These are phyloP conservation scores for Suhomyces vadensis DNA, from an alignment of 805 yeast genomes.

Conservation along the genomic window DNA sequence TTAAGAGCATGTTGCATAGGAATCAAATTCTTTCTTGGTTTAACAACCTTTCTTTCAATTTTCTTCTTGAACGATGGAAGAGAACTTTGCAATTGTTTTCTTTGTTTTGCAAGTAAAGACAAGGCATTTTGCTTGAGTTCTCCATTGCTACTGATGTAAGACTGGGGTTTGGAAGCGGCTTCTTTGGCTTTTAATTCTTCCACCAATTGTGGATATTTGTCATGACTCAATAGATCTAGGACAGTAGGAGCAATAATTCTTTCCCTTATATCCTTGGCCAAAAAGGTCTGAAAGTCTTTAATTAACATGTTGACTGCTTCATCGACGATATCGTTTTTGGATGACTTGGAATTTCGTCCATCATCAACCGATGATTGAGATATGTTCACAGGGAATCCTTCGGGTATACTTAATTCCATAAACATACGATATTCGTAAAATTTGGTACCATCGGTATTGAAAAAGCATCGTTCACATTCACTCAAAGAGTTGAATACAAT, in stretches of 20 bases:
- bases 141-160: conserved; percentile 11
- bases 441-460: conserved; percentile 57
- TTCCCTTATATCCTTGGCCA: conserved; percentile 72
- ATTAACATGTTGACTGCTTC: conserved; percentile 61
- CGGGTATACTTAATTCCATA: conserved; percentile 61
- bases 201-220: conserved; percentile 53
- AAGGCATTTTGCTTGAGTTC: conserved; percentile 28
- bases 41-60: conserved; percentile 19
- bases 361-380: conserved; percentile 15
- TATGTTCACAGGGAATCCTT: conserved; percentile 25
- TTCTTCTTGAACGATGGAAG: conserved; percentile 40
- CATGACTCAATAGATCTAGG: conserved; percentile 58
- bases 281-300: conserved; percentile 61
- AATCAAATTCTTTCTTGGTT: conserved; percentile 29
- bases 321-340: conserved; percentile 41
- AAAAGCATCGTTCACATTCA: conserved; percentile 62
- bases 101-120: conserved; percentile 25
- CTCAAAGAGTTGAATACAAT: conserved; percentile 61
- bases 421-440: conserved; percentile 49
- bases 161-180: conserved; percentile 16
- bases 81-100: conserved; percentile 11
- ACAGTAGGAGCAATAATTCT: conserved; percentile 70
- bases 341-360: conserved; percentile 13
- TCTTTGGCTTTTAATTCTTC: conserved; percentile 36
- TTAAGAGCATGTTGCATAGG: conserved; percentile 60